A percentile compares a stretch with the other conserved stretches of the same genome.
Conservation (phyloP, 2,329 filamentous ascomycete genomes). For the Coniochaeta sp. region DNA sequence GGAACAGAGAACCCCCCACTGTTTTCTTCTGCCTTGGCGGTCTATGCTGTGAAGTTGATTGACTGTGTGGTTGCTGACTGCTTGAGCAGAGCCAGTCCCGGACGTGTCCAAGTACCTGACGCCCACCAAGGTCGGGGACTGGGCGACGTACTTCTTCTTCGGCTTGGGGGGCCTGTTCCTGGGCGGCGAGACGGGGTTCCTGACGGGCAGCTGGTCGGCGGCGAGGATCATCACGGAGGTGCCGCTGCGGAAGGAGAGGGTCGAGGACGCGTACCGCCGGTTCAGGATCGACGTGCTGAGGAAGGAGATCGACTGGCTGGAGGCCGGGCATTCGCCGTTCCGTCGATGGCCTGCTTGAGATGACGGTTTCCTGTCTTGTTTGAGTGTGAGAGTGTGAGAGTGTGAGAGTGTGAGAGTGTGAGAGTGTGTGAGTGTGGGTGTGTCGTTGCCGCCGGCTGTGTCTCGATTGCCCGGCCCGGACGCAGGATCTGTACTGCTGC, state of each 20-base stretch:
- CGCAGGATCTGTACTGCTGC: too few species aligned
- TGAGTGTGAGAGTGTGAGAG: background rate
- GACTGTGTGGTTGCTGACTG: background rate
- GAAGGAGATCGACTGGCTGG: constrained; percentile 48
- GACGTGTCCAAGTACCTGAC: constrained; percentile 50
- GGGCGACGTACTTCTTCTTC: constrained; percentile 57
- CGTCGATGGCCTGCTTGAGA: background rate
- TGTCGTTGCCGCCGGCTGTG: too few species aligned
- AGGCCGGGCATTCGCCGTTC: constrained; percentile 19
- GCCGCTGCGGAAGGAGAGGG: constrained; percentile 43
- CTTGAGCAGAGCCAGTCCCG: constrained; percentile 46
- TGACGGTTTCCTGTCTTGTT: too few species aligned
- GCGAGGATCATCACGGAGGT: constrained; percentile 45
- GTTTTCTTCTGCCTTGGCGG: too few species aligned
- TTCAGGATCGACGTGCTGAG: constrained; percentile 58
- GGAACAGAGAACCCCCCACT: too few species aligned
- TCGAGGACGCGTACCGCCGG: constrained; percentile 55
- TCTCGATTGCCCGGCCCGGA: too few species aligned
- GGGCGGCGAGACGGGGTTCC: constrained; percentile 55
- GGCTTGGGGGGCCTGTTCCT: constrained; percentile 54
- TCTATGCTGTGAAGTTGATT: too few species aligned
- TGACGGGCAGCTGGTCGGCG: constrained; percentile 49
- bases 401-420: background rate
- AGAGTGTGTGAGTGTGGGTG: too few species aligned
- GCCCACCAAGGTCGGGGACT: constrained; percentile 51